phyloP scores from a whole-genome alignment of 2,329 filamentous ascomycete genomes.

The Colletotrichum simmondsii region DNA sequence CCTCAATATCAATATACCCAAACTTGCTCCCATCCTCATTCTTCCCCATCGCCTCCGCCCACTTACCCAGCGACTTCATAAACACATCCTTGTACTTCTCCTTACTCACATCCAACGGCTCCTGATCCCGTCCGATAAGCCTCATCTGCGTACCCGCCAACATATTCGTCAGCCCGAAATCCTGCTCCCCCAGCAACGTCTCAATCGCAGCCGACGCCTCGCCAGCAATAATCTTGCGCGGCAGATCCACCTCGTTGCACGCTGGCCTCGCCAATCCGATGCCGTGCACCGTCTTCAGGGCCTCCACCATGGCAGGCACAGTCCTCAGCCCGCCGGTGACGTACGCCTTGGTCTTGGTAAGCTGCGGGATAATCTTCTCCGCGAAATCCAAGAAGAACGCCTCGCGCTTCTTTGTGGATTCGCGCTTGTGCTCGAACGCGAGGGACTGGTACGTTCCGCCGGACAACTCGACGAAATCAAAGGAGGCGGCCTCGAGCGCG shows the following conservation, averaged over 20 bases:
- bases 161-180: constrained; percentile 54
- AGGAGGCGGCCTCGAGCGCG: constrained; percentile 57
- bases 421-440: constrained; percentile 61
- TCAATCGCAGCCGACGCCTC: constrained; percentile 60
- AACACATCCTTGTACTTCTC: constrained; percentile 45
- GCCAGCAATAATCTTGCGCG: constrained; percentile 44
- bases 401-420: constrained; percentile 65
- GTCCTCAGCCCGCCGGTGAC: constrained; percentile 69
- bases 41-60: constrained; percentile 42
- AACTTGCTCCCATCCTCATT: constrained; percentile 45
- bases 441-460: constrained; percentile 69
- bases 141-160: constrained; percentile 46
- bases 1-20: constrained; percentile 45
- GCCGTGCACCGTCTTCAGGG: constrained; percentile 67
- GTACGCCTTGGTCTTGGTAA: constrained; percentile 65
- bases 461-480: constrained; percentile 69
- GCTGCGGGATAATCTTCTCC: constrained; percentile 56
- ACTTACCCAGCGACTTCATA: constrained; percentile 42
- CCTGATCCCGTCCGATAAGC: constrained; percentile 45
- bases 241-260: constrained; percentile 44
- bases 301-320: constrained; percentile 66
- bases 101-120: constrained; percentile 43
- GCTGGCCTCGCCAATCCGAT: constrained; percentile 62
- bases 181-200: constrained; percentile 56
- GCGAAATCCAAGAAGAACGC: constrained; percentile 72